Evolutionary conservation across 257 asterid genomes (phyloP).

Genomic region (Cynanchum wilfordii): DNA sequence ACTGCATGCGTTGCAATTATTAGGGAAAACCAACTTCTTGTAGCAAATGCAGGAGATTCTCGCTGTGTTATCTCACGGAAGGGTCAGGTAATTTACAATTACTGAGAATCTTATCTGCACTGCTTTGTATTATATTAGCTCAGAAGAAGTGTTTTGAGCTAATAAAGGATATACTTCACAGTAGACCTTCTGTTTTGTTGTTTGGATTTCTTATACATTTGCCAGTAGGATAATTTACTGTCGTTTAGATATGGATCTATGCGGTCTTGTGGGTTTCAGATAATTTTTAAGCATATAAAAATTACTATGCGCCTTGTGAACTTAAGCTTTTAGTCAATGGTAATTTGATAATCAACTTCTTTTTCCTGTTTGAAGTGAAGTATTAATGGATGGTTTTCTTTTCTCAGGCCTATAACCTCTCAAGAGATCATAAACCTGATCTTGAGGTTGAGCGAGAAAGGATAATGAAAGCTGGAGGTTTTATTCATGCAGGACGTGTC

Average conservation of each 20-base stretch:
- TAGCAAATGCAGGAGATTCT: slow-evolving; percentile 98
- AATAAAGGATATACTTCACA: neutral
- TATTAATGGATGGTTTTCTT: slow-evolving; percentile 6
- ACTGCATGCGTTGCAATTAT: slow-evolving; percentile 89
- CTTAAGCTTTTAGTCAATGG: neutral
- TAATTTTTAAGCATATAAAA: too few relatives aligned
- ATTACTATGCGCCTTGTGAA: too few relatives aligned
- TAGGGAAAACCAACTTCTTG: slow-evolving; percentile 72
- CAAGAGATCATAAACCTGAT: slow-evolving; percentile 96
- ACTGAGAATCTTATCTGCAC: neutral
- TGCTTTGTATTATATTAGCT: neutral
- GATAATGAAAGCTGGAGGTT: slow-evolving; percentile 89
- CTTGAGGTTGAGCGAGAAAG: slow-evolving; percentile 91
- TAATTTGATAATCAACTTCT: neutral
- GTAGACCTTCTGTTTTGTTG: neutral
- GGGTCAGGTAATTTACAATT: slow-evolving; percentile 63
- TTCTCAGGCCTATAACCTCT: slow-evolving; percentile 82
- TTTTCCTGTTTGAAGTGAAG: neutral
- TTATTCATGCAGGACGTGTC: slow-evolving; percentile 92
- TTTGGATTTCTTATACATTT: neutral
- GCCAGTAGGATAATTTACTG: neutral
- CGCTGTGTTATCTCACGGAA: slow-evolving; percentile 96
- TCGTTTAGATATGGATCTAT: neutral
- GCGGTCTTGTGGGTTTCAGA: neutral
- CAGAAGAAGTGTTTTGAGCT: neutral